phyloP scores from a whole-genome alignment of 108 stramenopile genomes.

The Skeletonema grethae region DNA sequence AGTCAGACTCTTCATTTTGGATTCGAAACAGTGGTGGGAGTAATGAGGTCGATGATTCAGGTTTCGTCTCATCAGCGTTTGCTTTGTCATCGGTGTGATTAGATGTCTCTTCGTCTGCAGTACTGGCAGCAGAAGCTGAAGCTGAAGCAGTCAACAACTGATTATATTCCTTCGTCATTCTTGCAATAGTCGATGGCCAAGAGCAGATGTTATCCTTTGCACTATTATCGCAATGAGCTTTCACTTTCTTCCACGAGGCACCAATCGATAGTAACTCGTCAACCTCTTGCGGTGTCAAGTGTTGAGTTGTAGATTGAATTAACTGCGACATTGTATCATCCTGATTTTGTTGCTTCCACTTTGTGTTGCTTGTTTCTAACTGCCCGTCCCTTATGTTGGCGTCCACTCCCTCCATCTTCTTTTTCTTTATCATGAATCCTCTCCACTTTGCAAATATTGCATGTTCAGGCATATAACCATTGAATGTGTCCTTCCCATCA shows the following conservation, averaged over 20 bases:
- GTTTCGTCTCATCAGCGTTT: neutral
- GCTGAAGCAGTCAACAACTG: conserved; percentile 6
- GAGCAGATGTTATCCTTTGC: neutral
- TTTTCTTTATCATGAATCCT: conserved; percentile 18
- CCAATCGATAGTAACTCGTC: conserved; percentile 46
- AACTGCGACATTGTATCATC: conserved; percentile 14
- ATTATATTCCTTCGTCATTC: conserved; percentile 50
- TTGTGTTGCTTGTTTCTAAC: neutral
- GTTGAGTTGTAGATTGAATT: conserved; percentile 18
- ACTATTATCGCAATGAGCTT: conserved; percentile 11
- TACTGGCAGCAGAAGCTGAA: conserved; percentile 3
- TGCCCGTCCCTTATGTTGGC: conserved; percentile 5
- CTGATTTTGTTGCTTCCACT: neutral
- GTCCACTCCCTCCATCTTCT: conserved; percentile 13
- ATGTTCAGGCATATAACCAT: conserved; percentile 72
- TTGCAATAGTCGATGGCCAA: conserved; percentile 37
- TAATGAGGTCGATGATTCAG: neutral
- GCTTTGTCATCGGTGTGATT: neutral
- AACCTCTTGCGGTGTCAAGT: conserved; percentile 35
- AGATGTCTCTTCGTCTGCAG: conserved; percentile 2
- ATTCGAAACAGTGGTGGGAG: conserved; percentile 40
- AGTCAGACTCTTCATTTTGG: conserved; percentile 24
- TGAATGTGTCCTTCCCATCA: conserved; percentile 56
- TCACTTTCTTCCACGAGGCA: conserved; percentile 41
- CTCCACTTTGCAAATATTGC: conserved; percentile 78